These are phyloP conservation scores for Colletotrichum orchidophilum DNA, from an alignment of 2,329 filamentous ascomycete genomes.

Conservation along the genomic window DNA sequence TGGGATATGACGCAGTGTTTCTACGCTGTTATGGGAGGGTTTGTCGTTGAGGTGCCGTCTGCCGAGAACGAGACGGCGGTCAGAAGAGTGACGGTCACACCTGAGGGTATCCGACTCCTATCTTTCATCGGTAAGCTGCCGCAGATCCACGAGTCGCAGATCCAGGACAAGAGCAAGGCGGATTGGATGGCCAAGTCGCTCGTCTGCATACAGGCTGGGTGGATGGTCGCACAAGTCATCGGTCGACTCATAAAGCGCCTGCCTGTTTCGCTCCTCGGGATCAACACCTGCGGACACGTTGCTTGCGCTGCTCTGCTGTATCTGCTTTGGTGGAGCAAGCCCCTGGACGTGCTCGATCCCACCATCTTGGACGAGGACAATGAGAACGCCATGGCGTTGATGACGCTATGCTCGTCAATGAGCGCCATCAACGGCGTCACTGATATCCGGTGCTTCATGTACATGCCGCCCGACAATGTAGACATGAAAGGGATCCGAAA, in stretches of 20 bases:
- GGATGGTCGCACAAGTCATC: conserved; percentile 48
- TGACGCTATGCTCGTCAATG: conserved; percentile 17
- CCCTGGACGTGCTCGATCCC: conserved; percentile 32
- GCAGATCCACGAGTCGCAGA: conserved; percentile 34
- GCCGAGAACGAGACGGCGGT: not conserved
- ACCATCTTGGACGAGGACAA: conserved; percentile 9
- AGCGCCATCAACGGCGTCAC: conserved; percentile 17
- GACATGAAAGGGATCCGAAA: not conserved
- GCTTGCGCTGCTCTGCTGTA: conserved; percentile 45
- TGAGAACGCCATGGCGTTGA: not conserved
- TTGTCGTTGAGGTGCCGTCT: conserved; percentile 35
- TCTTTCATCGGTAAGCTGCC: conserved; percentile 22
- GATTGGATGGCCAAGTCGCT: conserved; percentile 45
- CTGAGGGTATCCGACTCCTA: conserved; percentile 19
- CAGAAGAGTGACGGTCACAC: conserved; percentile 18
- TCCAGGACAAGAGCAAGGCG: conserved; percentile 47
- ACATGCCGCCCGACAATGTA: not conserved
- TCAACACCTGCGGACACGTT: conserved; percentile 46
- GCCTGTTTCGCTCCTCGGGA: conserved; percentile 47
- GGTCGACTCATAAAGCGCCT: conserved; percentile 41
- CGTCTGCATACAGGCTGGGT: conserved; percentile 47
- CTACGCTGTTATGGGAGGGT: conserved; percentile 43
- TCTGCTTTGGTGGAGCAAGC: conserved; percentile 46
- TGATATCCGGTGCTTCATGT: conserved; percentile 27
- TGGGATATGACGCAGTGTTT: conserved; percentile 40